Evolutionary conservation across 2,329 filamentous ascomycete species (phyloP), one percentile per base, ranked within the genome.

Genomic region (Beauveria sp.): DNA sequence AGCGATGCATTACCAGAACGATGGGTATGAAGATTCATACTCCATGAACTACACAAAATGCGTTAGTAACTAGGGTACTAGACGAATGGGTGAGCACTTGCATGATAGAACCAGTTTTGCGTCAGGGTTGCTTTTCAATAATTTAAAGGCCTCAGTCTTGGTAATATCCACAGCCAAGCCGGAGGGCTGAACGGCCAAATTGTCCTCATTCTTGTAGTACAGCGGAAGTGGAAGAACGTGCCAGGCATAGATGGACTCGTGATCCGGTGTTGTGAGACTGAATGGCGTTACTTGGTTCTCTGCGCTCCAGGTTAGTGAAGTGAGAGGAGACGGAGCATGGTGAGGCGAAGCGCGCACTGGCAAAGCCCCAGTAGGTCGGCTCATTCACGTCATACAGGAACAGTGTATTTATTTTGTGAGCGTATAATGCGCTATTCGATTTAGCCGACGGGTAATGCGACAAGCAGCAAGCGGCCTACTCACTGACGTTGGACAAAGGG

Each of bases 231-330:
- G 93, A 54, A 97, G 77, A 60, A 98, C 82, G 70, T 97, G 93
- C 93, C 93, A 98, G 28, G 89, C 90, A 70, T 95, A 96, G 20
- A 98, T 77, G 2, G 79, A 85, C 72, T 93, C 87, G 45, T 86
- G 85, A 71, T 97, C 93, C 1, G 85, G 78, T 0, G 91, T 95
- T 4, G 75, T 77, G 43, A 98, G 75, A 53, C 84, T 86, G 72
- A 98, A 97, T 0, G 93, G 90, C 6, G 91, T 92, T 3, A 96
- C 89, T 75, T 98, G 93, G 67, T 92, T 91, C 70, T 86, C 90
- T 93, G 34, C 14, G n/a, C 67, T 2, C 10, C 2, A 51, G 22
- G 26, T 49, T 24, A 59, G 52, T 51, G n/a, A 47, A 9, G 28
- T 50, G 20, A 49, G 8, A 28, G n/a, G 12, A 20, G 18, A 42